Base-by-base conservation (phyloP, 768 basidiomycete genomes). In the Lactifluus volemus region DNA sequence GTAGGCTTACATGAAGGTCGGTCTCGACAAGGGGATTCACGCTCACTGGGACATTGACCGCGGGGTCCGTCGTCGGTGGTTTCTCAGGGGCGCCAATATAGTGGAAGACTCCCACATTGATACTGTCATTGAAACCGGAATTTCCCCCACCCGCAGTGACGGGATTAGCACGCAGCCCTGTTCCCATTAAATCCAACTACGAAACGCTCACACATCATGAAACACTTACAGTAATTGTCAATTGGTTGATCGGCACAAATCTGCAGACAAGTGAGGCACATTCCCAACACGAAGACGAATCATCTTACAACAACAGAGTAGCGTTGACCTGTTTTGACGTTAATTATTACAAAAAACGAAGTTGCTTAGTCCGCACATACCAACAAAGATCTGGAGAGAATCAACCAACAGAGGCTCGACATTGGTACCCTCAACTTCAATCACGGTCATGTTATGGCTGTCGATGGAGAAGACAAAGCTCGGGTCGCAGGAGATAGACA, bases 221-320 rank as follows among this genome's bases (percentile, higher is more conserved):
- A 62, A 60, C 55, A 64, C 64, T 15, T 17, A 79, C 78, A 79
- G 65, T 79, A 81, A 64, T 80, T 81, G 38, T 65, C 71, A 14
- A 77, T 67, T 3, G 71, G 63, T 59, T 78, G 72, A 63, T 75
- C 72, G 10, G 79, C 79, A 0, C 72, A 69, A 10, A 81, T 67
- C 59, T 70, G 36, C 4, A 4, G n/a, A 1, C 15, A 2, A 49
- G n/a, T 53, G 2, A 59, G 50, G 34, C 4, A 32, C 42, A 19
- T 14, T 0, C 15, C 34, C 2, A 3, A 21, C 11, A n/a, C 1
- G 15, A 30, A 17, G 1, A 19, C 15, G 47, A 15, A 38, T 32
- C 12, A 5, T 19, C 69, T 45, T 62, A 70, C 69, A 12, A 70
- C 60, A 41, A 70, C 62, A 7, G 69, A 71, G 58, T 71, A 71